Evolutionary conservation across 495 filamentous ascomycete species (phyloP).

Genomic region (Aspergillus ostianus): DNA sequence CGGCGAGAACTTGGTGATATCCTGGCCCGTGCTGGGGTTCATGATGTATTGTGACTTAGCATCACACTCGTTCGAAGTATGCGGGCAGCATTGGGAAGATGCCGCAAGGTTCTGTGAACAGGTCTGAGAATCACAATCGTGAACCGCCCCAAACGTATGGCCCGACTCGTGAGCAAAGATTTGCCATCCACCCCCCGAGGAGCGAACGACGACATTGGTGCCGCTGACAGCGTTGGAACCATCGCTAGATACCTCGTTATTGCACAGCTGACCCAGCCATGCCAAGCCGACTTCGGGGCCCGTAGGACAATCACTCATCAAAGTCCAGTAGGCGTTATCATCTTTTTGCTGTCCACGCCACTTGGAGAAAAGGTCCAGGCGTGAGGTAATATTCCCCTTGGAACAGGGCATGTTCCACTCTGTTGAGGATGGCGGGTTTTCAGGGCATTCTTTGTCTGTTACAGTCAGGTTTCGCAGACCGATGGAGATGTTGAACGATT

Average conservation of each 20-base stretch:
- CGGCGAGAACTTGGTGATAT: constrained; percentile 76
- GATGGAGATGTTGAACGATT: constrained; percentile 88
- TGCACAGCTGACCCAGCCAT: constrained; percentile 89
- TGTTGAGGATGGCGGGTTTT: constrained; percentile 56
- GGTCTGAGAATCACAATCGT: constrained; percentile 75
- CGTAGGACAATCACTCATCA: constrained; percentile 83
- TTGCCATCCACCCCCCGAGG: constrained; percentile 80
- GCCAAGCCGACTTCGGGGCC: constrained; percentile 86
- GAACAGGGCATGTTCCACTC: constrained; percentile 82
- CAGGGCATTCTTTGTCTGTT: constrained; percentile 64
- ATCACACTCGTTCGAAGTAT: constrained; percentile 66
- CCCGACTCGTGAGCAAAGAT: constrained; percentile 95
- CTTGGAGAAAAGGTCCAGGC: constrained; percentile 81
- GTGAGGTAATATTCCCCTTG: constrained; percentile 64
- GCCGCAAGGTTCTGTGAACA: constrained; percentile 61
- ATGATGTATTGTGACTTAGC: constrained; percentile 82
- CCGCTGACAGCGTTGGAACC: constrained; percentile 68
- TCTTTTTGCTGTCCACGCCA: constrained; percentile 79
- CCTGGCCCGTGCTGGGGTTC: constrained; percentile 80
- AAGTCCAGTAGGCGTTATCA: constrained; percentile 87
- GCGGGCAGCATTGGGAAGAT: constrained; percentile 83
- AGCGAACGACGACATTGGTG: constrained; percentile 87
- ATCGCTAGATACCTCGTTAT: constrained; percentile 50
- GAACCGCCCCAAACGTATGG: constrained; percentile 93
- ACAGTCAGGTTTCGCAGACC: constrained; percentile 84